Evolutionary conservation across 768 basidiomycete genomes (phyloP).

Genomic region (Suillus fuscotomentosus): DNA sequence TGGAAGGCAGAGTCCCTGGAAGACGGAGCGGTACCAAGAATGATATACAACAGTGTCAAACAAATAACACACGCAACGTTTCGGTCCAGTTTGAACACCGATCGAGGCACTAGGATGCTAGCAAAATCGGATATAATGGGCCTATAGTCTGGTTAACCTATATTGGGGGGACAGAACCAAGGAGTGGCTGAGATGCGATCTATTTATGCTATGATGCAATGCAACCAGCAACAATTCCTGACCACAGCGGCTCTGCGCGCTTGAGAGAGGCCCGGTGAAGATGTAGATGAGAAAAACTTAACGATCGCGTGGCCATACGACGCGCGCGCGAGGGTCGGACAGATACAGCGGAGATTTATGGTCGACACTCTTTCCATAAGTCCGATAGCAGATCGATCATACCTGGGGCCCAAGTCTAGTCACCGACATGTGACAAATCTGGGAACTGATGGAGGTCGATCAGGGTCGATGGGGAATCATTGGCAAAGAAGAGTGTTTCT

Average conservation of each 20-base stretch:
- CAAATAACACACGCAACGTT: not conserved
- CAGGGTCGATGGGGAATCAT: slow-evolving; percentile 6
- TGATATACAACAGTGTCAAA: not conserved
- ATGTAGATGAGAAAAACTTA: not conserved
- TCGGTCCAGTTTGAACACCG: not conserved
- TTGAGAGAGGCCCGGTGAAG: not conserved
- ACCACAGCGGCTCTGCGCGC: not conserved
- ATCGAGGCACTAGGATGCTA: not conserved
- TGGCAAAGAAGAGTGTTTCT: slow-evolving; percentile 2
- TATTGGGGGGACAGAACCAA: not conserved
- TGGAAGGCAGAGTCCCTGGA: not conserved
- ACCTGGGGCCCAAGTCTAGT: slow-evolving; percentile 3
- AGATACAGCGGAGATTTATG: slow-evolving; percentile 5
- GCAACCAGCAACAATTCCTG: not conserved
- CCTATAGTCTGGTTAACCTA: not conserved
- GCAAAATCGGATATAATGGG: not conserved
- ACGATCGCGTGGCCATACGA: not conserved
- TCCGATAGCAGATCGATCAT: slow-evolving; percentile 4
- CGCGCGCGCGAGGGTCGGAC: not conserved
- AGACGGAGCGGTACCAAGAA: not conserved
- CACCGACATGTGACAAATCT: slow-evolving; percentile 4
- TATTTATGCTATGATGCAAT: not conserved
- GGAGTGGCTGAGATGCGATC: not conserved
- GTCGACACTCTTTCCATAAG: not conserved
- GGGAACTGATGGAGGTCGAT: slow-evolving; percentile 4